Evolutionary conservation across 83 land plant genomes (phyloP).

Genomic region (Picea abies): DNA sequence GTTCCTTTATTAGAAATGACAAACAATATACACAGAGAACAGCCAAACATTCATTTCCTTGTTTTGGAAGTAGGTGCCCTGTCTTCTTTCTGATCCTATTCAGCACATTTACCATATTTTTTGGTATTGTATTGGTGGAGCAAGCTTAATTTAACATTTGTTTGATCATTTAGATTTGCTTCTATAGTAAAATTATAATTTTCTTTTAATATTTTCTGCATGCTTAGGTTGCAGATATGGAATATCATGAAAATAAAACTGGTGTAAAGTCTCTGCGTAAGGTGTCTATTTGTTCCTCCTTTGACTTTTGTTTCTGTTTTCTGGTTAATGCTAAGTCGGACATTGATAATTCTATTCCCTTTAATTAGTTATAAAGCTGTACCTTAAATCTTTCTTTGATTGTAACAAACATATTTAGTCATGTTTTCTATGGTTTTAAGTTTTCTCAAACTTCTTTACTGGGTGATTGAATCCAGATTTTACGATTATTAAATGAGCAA

Average conservation of each 20-base stretch:
- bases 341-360: neutral
- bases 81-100: conserved; percentile 10
- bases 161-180: conserved; percentile 2
- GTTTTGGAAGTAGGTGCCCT: conserved; percentile 36
- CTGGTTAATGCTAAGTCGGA: neutral
- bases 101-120: neutral
- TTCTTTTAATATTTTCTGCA: neutral
- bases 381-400: neutral
- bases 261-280: neutral
- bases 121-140: neutral
- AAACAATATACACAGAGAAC: neutral
- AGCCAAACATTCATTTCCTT: conserved; percentile 36
- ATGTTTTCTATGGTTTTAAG: neutral
- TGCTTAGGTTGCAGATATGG: conserved; percentile 31
- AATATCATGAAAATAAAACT: conserved; percentile 3
- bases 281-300: neutral
- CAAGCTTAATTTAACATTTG: neutral
- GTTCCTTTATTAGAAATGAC: neutral
- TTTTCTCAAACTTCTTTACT: neutral
- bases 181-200: neutral
- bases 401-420: neutral
- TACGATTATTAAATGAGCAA: conserved; percentile 77
- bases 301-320: neutral
- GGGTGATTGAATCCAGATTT: conserved; percentile 40
- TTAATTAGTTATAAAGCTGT: neutral